Conservation (phyloP, 148 eudicot genomes). For the Fallopia convolvulus region DNA sequence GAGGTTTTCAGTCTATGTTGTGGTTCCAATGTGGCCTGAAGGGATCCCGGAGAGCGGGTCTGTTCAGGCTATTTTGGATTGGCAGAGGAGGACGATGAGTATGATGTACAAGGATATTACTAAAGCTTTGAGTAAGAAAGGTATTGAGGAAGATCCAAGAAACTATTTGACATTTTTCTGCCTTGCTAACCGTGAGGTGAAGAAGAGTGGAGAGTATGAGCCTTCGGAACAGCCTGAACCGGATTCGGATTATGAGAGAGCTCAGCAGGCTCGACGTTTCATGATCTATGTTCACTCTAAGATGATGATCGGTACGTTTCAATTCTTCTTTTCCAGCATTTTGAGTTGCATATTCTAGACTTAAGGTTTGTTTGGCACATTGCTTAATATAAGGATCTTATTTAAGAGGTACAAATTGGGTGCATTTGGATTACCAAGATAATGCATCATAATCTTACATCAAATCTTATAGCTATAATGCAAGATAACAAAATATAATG, state of each 20-base stretch:
- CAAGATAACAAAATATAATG: too few relatives aligned
- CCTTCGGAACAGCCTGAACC: conserved; percentile 59
- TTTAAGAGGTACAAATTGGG: too few relatives aligned
- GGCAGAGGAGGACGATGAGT: conserved; percentile 65
- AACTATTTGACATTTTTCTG: conserved; percentile 73
- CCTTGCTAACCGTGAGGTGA: conserved; percentile 67
- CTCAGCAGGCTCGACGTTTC: conserved; percentile 62
- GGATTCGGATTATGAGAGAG: conserved; percentile 45
- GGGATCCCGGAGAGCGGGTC: conserved; percentile 69
- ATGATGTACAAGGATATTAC: conserved; percentile 68
- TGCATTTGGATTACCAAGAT: too few relatives aligned
- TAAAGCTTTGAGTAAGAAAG: conserved; percentile 43
- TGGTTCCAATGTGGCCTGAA: conserved; percentile 82
- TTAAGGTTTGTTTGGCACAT: too few relatives aligned
- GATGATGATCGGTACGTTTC: conserved; percentile 68
- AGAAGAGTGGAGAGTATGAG: conserved; percentile 55
- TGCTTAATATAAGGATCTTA: too few relatives aligned
- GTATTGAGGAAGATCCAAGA: conserved; percentile 63
- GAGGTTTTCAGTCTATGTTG: conserved; percentile 51
- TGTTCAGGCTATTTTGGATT: conserved; percentile 66
- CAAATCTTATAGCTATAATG: too few relatives aligned
- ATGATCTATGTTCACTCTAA: conserved; percentile 88
- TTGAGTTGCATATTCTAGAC: too few relatives aligned
- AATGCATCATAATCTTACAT: too few relatives aligned
- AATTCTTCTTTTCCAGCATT: too few relatives aligned